A percentile compares a stretch with the other conserved stretches of the same genome.
Evolutionary conservation across 345 rosid species (phyloP).

Genomic region (Lagerstroemia speciosa): DNA sequence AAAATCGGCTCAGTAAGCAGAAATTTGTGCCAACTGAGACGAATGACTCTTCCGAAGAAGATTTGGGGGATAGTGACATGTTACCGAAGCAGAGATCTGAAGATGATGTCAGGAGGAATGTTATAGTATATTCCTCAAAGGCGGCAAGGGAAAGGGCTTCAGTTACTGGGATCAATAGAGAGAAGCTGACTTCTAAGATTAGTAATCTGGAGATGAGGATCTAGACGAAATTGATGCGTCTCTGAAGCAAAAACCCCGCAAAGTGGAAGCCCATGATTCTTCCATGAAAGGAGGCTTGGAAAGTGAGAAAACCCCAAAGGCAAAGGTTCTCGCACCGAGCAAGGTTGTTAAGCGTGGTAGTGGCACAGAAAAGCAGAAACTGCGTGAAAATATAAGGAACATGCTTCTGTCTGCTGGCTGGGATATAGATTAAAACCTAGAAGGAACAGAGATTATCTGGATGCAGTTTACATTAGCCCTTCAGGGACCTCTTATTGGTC

Average conservation of each 20-base stretch:
- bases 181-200: neutral
- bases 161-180: constrained; percentile 1
- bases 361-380: constrained; percentile 88
- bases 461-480: constrained; percentile 90
- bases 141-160: neutral
- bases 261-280: constrained; percentile 25
- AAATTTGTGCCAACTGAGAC: constrained; percentile 30
- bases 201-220: constrained; percentile 30
- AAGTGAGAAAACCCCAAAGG: constrained; percentile 28
- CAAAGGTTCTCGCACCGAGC: constrained; percentile 17
- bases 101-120: constrained; percentile 1
- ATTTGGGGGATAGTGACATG: constrained; percentile 41
- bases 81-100: constrained; percentile 5
- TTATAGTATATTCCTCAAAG: neutral
- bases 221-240: constrained; percentile 45
- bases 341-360: constrained; percentile 60
- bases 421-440: constrained; percentile 89
- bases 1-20: constrained; percentile 23
- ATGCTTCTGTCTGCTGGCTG: constrained; percentile 92
- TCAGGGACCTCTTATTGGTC: constrained; percentile 94
- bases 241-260: constrained; percentile 27
- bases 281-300: constrained; percentile 22
- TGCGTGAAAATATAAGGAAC: constrained; percentile 71
- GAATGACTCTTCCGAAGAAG: constrained; percentile 15
- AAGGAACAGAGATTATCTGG: constrained; percentile 69